Conservation (phyloP, 2,329 filamentous ascomycete species). For the Clonostachys chloroleuca region DNA sequence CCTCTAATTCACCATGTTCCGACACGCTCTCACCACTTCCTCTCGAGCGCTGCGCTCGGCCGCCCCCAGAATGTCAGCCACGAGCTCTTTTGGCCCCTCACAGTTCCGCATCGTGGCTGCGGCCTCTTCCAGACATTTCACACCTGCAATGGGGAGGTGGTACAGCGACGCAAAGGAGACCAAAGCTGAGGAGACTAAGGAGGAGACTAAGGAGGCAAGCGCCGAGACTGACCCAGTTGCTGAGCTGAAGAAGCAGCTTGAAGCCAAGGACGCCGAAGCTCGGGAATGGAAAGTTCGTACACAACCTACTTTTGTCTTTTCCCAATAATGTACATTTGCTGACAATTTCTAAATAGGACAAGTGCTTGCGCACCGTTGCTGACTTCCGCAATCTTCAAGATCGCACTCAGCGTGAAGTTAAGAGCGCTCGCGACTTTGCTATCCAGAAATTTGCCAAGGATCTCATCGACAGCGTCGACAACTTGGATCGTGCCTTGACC, state of each 20-base stretch:
- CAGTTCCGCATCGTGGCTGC: slow-evolving; percentile 28
- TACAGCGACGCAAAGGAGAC: slow-evolving; percentile 38
- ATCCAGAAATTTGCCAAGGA: slow-evolving; percentile 95
- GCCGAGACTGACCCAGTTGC: slow-evolving; percentile 28
- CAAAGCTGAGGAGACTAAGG: slow-evolving; percentile 14
- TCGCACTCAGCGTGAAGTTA: slow-evolving; percentile 85
- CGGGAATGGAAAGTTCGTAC: slow-evolving; percentile 77
- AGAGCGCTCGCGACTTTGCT: slow-evolving; percentile 83
- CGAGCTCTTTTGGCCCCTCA: slow-evolving; percentile 24
- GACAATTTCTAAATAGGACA: slow-evolving; percentile 58
- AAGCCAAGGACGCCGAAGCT: slow-evolving; percentile 46
- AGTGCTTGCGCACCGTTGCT: slow-evolving; percentile 88
- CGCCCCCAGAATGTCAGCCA: slow-evolving; percentile 25
- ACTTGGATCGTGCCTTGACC: slow-evolving; percentile 86
- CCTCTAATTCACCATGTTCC: slow-evolving; percentile 31
- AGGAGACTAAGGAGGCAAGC: slow-evolving; percentile 10
- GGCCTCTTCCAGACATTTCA: slow-evolving; percentile 27
- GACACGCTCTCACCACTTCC: slow-evolving; percentile 35
- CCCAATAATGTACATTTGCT: background rate
- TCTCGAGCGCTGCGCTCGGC: slow-evolving; percentile 38
- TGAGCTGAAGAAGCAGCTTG: slow-evolving; percentile 45
- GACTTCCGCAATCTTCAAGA: slow-evolving; percentile 98
- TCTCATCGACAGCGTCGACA: slow-evolving; percentile 92
- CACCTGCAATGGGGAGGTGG: slow-evolving; percentile 32
- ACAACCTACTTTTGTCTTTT: background rate